A percentile compares a stretch with the other conserved stretches of the same genome.
Conservation (phyloP, 2,329 filamentous ascomycete species). For the Mollisia scopiformis region DNA sequence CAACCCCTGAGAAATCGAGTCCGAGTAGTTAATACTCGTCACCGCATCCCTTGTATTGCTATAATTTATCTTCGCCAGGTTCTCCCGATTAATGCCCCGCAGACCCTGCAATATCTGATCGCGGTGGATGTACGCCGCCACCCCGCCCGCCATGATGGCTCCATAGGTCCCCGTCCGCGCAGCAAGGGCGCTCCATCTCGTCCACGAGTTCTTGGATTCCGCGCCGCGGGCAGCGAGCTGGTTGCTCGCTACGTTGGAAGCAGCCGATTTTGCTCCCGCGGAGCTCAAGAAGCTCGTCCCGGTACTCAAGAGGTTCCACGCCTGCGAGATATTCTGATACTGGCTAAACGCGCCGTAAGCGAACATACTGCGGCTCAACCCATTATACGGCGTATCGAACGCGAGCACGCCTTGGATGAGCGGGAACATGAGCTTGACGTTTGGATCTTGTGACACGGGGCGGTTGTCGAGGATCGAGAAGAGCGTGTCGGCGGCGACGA, state of each 20-base stretch:
- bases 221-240: slow-evolving; percentile 26
- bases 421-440: slow-evolving; percentile 57
- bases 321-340: slow-evolving; percentile 58
- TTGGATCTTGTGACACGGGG: slow-evolving; percentile 43
- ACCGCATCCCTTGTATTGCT: slow-evolving; percentile 30
- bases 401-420: slow-evolving; percentile 79
- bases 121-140: slow-evolving; percentile 79
- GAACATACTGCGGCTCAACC: slow-evolving; percentile 61
- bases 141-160: slow-evolving; percentile 78
- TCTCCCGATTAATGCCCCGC: slow-evolving; percentile 40
- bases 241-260: slow-evolving; percentile 25
- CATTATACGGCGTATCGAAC: slow-evolving; percentile 85
- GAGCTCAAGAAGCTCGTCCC: slow-evolving; percentile 51
- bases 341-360: slow-evolving; percentile 63
- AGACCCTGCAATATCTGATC: slow-evolving; percentile 62
- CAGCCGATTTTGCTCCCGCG: slow-evolving; percentile 25
- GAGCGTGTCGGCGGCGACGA: slow-evolving; percentile 82
- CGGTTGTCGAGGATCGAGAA: slow-evolving; percentile 50
- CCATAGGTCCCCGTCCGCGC: slow-evolving; percentile 82
- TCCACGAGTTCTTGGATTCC: slow-evolving; percentile 42
- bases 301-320: slow-evolving; percentile 61
- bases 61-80: slow-evolving; percentile 42
- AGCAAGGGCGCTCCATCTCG: slow-evolving; percentile 65
- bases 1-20: slow-evolving; percentile 50
- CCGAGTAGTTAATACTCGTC: background rate